Evolutionary conservation across 2,329 filamentous ascomycete species (phyloP), one percentile per base, ranked within the genome.

Genomic region (Helicocarpus griseus): DNA sequence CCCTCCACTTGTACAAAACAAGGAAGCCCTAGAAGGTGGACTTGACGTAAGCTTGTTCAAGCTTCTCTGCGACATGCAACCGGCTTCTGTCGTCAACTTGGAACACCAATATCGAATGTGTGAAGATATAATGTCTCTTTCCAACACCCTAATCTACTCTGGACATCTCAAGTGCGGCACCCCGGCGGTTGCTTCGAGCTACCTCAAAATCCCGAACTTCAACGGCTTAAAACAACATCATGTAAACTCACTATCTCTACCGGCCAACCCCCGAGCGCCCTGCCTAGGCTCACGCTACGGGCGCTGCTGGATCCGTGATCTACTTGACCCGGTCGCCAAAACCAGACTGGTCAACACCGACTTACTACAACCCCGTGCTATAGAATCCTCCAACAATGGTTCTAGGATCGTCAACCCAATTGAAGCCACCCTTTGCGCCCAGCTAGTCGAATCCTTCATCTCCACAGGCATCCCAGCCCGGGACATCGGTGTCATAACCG

Each of bases 31-130:
- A 43, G 79, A 84, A 51, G 90, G 90, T 11, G 93, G 93, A 1
- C 75, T 98, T 4, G 93, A 98, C 65, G 79, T 96, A 43, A 95
- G 88, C 65, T 76, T 98, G 48, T 98, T 98, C 77, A 95, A 95
- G 65, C 77, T 93, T 3, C 79, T 98, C 11, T 96, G 89, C 1
- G 93, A 97, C 62, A 79, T 80, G 0, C 90, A 97, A 56, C 90
- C 93, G 0, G 75, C 82, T 44, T 89, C 89, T 0, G 90, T 98
- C 2, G 88, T 94, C 55, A 95, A 87, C 56, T 79, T 98, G 1
- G 89, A 93, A 61, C 89, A 96, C 62, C 93, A 98, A 65, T 98
- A 98, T 65, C 88, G 93, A 55, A 98, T 98, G 93, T 95, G 89
- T 61, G 87, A 93, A 59, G 93, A 98, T 55, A 87, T 98, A 54